Conservation (phyloP, 1,284 basidiomycete genomes). For the Cutaneotrichosporon curvatum region DNA sequence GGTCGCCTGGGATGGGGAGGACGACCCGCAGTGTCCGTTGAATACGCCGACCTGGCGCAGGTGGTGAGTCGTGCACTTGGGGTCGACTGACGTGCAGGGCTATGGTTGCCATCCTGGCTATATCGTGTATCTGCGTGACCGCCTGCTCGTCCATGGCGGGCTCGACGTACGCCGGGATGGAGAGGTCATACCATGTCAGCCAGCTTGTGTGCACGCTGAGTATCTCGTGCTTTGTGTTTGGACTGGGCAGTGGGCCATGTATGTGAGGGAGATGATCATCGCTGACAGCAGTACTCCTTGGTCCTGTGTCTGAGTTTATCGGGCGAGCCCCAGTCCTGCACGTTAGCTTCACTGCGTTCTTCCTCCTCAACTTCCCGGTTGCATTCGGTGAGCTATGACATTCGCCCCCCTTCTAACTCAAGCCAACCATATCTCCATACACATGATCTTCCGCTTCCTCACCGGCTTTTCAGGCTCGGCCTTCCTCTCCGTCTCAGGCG, state of each 20-base stretch:
- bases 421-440: constrained; percentile 47
- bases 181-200: constrained; percentile 56
- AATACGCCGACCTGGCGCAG: constrained; percentile 32
- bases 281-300: constrained; percentile 48
- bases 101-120: constrained; percentile 26
- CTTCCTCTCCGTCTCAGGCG: constrained; percentile 73
- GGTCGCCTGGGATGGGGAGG: constrained; percentile 32
- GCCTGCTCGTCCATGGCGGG: constrained; percentile 65
- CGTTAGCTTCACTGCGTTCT: constrained; percentile 27
- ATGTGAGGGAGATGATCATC: too few species aligned
- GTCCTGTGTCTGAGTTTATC: constrained; percentile 55
- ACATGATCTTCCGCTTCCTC: constrained; percentile 63
- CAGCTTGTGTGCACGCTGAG: constrained; percentile 64
- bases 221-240: constrained; percentile 60
- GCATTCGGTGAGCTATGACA: constrained; percentile 49
- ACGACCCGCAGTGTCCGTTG: constrained; percentile 33
- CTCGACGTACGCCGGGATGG: constrained; percentile 59
- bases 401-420: neutral
- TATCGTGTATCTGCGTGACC: constrained; percentile 54
- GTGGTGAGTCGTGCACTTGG: constrained; percentile 24
- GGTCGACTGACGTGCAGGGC: constrained; percentile 12
- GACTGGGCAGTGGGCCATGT: constrained; percentile 51
- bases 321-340: constrained; percentile 48
- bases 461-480: constrained; percentile 61
- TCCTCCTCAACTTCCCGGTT: constrained; percentile 57